Conservation (phyloP, 2,329 filamentous ascomycete genomes). For the Alternaria metachromatica region DNA sequence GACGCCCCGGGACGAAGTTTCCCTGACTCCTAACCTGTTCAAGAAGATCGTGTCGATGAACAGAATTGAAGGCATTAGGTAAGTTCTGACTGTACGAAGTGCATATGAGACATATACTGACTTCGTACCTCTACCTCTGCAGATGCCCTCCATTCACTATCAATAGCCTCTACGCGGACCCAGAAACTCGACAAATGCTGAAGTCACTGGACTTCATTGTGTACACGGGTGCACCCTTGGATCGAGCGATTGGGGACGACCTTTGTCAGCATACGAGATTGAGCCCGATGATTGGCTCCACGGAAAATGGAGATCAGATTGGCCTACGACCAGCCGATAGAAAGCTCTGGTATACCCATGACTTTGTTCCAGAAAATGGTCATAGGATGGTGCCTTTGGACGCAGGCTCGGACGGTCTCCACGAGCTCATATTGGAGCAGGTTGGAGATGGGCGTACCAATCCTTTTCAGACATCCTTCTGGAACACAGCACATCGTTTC, state of each 20-base stretch:
- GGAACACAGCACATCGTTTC: slow-evolving; percentile 27
- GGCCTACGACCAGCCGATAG: slow-evolving; percentile 11
- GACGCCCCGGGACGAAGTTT: slow-evolving; percentile 6
- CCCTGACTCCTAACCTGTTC: slow-evolving; percentile 16
- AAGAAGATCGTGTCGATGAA: background rate
- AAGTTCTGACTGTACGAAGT: too few species aligned
- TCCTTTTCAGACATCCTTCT: slow-evolving; percentile 27
- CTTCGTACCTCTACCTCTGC: too few species aligned
- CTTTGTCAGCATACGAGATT: slow-evolving; percentile 18
- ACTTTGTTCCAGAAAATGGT: slow-evolving; percentile 23
- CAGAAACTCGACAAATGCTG: slow-evolving; percentile 12
- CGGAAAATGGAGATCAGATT: slow-evolving; percentile 21
- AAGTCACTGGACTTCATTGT: slow-evolving; percentile 19
- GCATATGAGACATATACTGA: too few species aligned
- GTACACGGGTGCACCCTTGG: slow-evolving; percentile 20
- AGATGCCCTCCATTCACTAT: background rate
- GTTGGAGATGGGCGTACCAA: background rate
- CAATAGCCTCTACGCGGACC: slow-evolving; percentile 6
- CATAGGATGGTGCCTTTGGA: slow-evolving; percentile 16
- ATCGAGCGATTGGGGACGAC: slow-evolving; percentile 23
- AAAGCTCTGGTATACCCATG: slow-evolving; percentile 25
- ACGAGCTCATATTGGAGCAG: slow-evolving; percentile 28
- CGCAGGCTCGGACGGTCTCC: slow-evolving; percentile 30
- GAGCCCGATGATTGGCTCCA: slow-evolving; percentile 23
- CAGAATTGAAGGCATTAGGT: background rate